Conservation (phyloP, 305 asterid genomes). For the Fraxinus albicans region DNA sequence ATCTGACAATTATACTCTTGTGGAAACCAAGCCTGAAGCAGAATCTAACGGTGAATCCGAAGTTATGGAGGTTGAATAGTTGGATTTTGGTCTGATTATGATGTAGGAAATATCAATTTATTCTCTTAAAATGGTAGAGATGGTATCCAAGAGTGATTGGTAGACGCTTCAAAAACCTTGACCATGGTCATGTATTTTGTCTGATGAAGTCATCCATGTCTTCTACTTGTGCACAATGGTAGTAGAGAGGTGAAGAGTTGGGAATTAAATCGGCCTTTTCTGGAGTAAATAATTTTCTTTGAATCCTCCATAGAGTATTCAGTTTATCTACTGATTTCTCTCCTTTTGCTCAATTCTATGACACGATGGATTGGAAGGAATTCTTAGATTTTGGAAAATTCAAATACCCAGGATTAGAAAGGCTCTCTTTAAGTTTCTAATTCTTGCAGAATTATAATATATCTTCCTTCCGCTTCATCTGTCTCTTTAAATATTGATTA, state of each 20-base stretch:
- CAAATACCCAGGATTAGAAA: background rate
- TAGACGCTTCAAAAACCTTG: background rate
- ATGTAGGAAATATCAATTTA: background rate
- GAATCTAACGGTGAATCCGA: background rate
- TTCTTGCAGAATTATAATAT: background rate
- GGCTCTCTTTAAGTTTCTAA: background rate
- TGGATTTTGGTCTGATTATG: background rate
- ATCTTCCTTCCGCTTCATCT: background rate
- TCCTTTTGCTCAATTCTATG: background rate
- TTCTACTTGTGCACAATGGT: background rate
- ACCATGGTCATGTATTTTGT: background rate
- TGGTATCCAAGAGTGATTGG: background rate
- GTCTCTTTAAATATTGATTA: background rate
- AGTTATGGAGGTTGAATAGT: constrained; percentile 1
- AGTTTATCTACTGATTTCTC: background rate
- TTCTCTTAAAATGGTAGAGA: background rate
- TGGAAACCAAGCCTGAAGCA: background rate
- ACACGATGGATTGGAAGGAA: background rate
- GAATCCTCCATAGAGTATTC: background rate
- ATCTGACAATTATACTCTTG: background rate
- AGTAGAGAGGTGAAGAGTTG: background rate
- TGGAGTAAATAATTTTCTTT: background rate
- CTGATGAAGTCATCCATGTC: background rate
- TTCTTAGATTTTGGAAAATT: background rate
- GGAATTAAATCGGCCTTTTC: background rate